Evolutionary conservation across 768 basidiomycete genomes (phyloP).

Genomic region (Crepidotus variabilis): DNA sequence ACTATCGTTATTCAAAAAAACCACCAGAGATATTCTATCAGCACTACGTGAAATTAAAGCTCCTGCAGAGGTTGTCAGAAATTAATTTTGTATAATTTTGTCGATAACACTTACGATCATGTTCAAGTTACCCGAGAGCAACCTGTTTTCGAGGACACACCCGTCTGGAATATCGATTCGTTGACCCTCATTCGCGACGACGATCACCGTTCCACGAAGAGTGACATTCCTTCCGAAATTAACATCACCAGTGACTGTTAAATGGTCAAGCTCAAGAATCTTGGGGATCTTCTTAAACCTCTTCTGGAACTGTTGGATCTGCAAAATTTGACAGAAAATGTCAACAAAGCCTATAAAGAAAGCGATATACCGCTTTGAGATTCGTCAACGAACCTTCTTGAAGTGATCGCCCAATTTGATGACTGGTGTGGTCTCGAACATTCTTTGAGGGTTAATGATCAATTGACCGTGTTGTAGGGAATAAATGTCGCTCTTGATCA

Average conservation of each 20-base stretch:
- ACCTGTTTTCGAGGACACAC: constrained; percentile 70
- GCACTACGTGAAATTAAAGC: constrained; percentile 18
- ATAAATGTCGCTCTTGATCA: constrained; percentile 93
- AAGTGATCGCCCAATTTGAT: constrained; percentile 97
- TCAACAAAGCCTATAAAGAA: neutral
- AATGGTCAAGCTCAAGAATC: constrained; percentile 88
- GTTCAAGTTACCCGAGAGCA: constrained; percentile 82
- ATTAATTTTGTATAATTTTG: neutral
- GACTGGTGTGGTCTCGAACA: constrained; percentile 89
- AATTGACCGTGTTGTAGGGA: constrained; percentile 85
- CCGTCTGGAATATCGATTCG: constrained; percentile 84
- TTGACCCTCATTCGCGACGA: constrained; percentile 80
- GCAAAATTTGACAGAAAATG: neutral
- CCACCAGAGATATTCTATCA: neutral
- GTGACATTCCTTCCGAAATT: constrained; percentile 86
- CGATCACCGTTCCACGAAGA: constrained; percentile 85
- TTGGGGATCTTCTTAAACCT: constrained; percentile 93
- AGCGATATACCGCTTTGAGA: neutral
- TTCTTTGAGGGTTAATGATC: constrained; percentile 75
- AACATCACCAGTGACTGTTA: constrained; percentile 91
- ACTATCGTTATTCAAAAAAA: neutral
- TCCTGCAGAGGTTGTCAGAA: constrained; percentile 18
- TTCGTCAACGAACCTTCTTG: constrained; percentile 71
- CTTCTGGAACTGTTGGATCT: constrained; percentile 89
- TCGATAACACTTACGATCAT: constrained; percentile 54